A percentile compares a stretch with the other conserved stretches of the same genome.
These are phyloP conservation scores for Arxiozyma slooffiae DNA, from an alignment of 1,139 yeast species.

Conservation along the genomic window DNA sequence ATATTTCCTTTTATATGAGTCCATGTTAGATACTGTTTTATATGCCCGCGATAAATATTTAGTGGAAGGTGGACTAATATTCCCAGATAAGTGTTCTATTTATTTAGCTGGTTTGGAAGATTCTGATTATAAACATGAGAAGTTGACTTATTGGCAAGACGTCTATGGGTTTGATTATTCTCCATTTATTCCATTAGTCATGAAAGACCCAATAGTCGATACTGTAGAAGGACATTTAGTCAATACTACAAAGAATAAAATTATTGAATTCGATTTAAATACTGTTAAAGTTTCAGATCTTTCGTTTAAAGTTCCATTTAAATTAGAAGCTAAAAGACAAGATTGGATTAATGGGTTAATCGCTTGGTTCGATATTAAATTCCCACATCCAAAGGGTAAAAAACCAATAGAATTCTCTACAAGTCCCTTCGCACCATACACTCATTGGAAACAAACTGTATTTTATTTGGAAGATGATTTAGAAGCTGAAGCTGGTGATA, in stretches of 20 bases:
- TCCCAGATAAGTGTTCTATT: conserved; percentile 92
- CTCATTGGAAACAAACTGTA: conserved; percentile 97
- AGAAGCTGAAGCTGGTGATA: conserved; percentile 69
- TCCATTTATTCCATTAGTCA: conserved; percentile 59
- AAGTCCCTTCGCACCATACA: conserved; percentile 72
- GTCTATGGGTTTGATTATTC: conserved; percentile 95
- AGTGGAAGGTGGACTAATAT: conserved; percentile 76
- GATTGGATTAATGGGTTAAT: conserved; percentile 84
- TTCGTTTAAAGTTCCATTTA: conserved; percentile 60
- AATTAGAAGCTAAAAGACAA: conserved; percentile 61
- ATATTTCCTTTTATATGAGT: conserved; percentile 86
- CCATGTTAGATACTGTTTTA: conserved; percentile 95
- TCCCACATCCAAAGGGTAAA: conserved; percentile 47
- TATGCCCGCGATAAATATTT: conserved; percentile 89
- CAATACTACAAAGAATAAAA: conserved; percentile 55
- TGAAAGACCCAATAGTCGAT: conserved; percentile 92
- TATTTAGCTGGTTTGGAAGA: conserved; percentile 92
- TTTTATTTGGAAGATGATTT: conserved; percentile 81
- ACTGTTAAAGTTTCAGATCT: conserved; percentile 78
- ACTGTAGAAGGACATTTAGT: conserved; percentile 77
- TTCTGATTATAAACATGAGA: conserved; percentile 85
- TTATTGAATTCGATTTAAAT: conserved; percentile 80
- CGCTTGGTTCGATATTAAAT: conserved; percentile 91
- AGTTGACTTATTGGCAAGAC: conserved; percentile 90
- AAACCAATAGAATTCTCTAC: conserved; percentile 61